phyloP scores from a whole-genome alignment of 164 flowering plant species.

The Taxillus chinensis region DNA sequence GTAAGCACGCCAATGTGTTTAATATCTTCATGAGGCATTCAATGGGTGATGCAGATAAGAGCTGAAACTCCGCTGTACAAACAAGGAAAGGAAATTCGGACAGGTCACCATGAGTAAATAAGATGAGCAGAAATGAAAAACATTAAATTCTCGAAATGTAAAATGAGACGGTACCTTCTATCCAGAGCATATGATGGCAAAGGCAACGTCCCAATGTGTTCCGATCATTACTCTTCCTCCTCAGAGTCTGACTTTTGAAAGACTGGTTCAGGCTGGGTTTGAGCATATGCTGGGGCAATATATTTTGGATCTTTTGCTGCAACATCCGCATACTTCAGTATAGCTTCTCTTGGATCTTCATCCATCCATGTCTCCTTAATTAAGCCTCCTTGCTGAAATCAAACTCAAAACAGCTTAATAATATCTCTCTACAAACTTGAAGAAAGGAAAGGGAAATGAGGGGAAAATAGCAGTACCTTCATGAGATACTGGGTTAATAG shows the following conservation, averaged over 20 bases:
- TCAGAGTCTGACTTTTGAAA: conserved; percentile 90
- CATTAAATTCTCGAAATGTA: too few species aligned
- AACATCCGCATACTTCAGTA: conserved; percentile 85
- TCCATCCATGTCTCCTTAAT: conserved; percentile 99
- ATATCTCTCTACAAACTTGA: not conserved
- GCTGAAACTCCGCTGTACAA: too few species aligned
- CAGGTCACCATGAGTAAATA: too few species aligned
- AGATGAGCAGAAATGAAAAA: too few species aligned
- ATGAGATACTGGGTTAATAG: conserved; percentile 91
- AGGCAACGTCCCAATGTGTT: not conserved
- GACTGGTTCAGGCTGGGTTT: conserved; percentile 84
- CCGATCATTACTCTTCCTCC: conserved; percentile 57
- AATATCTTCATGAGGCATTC: too few species aligned
- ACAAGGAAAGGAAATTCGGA: too few species aligned
- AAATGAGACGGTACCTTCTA: too few species aligned
- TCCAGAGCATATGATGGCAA: too few species aligned
- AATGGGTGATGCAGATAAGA: too few species aligned
- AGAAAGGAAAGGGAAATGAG: not conserved
- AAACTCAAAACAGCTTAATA: conserved; percentile 1
- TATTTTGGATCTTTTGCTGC: conserved; percentile 93
- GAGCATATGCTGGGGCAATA: conserved; percentile 93
- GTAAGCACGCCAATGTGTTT: too few species aligned
- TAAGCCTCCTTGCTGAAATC: conserved; percentile 91
- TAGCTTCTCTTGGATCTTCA: conserved; percentile 99
- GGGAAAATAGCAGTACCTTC: conserved; percentile 46